phyloP scores from a whole-genome alignment of 768 basidiomycete genomes.

The Collybia sordida region DNA sequence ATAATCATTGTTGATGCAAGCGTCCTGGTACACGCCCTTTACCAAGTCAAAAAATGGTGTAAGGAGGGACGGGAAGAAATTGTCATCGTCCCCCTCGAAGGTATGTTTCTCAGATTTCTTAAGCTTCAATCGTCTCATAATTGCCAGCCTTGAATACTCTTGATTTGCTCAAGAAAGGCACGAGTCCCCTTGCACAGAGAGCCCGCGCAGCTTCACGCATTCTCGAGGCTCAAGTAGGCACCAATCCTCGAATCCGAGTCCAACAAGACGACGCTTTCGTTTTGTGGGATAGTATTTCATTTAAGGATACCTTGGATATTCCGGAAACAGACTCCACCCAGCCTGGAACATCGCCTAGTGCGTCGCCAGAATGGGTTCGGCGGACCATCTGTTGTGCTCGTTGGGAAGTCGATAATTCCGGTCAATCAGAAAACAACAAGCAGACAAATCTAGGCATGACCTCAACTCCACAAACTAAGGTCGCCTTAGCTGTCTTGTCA shows the following conservation, averaged over 20 bases:
- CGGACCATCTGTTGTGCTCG: slow-evolving; percentile 80
- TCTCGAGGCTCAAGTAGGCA: slow-evolving; percentile 84
- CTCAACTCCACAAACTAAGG: slow-evolving; percentile 37
- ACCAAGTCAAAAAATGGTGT: slow-evolving; percentile 83
- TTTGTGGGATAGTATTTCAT: slow-evolving; percentile 72
- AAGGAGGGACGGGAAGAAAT: slow-evolving; percentile 74
- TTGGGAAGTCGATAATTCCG: slow-evolving; percentile 66
- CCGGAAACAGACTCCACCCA: slow-evolving; percentile 18
- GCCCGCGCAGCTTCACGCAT: slow-evolving; percentile 88
- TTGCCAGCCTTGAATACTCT: slow-evolving; percentile 81
- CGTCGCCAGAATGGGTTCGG: slow-evolving; percentile 82
- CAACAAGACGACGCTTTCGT: slow-evolving; percentile 84
- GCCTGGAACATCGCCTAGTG: slow-evolving; percentile 18
- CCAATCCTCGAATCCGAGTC: slow-evolving; percentile 77
- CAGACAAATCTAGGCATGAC: slow-evolving; percentile 8
- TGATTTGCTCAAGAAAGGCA: slow-evolving; percentile 91
- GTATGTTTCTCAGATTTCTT: slow-evolving; percentile 38
- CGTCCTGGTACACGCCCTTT: slow-evolving; percentile 74
- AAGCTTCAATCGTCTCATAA: background rate
- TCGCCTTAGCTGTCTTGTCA: slow-evolving; percentile 60
- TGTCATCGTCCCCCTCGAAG: slow-evolving; percentile 85
- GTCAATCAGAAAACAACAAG: slow-evolving; percentile 21
- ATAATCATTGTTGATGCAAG: slow-evolving; percentile 79
- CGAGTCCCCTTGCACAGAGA: slow-evolving; percentile 71
- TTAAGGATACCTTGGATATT: slow-evolving; percentile 33